Conservation (phyloP, 257 asterid genomes). For the Haberlea rhodopensis region DNA sequence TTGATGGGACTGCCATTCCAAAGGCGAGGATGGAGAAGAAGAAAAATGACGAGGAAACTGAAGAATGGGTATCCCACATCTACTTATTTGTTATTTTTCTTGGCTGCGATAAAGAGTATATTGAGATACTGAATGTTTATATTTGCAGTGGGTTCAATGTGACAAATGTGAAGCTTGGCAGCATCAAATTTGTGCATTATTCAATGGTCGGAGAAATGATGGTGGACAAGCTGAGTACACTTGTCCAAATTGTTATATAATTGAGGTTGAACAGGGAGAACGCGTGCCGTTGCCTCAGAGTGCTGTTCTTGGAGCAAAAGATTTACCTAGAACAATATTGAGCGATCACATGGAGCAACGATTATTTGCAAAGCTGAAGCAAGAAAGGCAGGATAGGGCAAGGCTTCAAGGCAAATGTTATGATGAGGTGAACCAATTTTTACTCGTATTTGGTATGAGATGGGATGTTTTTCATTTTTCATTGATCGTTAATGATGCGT, state of each 20-base stretch:
- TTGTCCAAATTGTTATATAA: conserved; percentile 90
- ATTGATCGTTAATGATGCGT: conserved; percentile 17
- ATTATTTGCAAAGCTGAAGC: conserved; percentile 64
- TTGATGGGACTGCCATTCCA: conserved; percentile 63
- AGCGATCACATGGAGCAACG: conserved; percentile 95
- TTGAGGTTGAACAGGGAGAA: conserved; percentile 91
- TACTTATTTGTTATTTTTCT: conserved; percentile 17
- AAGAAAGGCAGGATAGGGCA: conserved; percentile 88
- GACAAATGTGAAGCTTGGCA: conserved; percentile 99
- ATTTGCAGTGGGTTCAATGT: conserved; percentile 96
- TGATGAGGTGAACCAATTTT: conserved; percentile 70
- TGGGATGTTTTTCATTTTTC: conserved; percentile 24
- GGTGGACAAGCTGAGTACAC: conserved; percentile 98
- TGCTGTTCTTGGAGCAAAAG: conserved; percentile 95
- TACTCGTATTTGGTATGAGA: conserved; percentile 7
- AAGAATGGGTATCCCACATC: conserved; percentile 80
- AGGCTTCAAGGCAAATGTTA: conserved; percentile 65
- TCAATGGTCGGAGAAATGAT: conserved; percentile 89
- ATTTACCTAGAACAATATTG: conserved; percentile 81
- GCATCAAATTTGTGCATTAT: conserved; percentile 95
- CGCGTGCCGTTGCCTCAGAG: conserved; percentile 75
- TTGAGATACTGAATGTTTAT: conserved; percentile 29
- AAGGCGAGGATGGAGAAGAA: conserved; percentile 90
- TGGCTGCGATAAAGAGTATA: conserved; percentile 11
- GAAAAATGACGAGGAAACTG: conserved; percentile 97